Base-by-base conservation (phyloP, 1,284 basidiomycete genomes). In the Phellinidium pouzarii region DNA sequence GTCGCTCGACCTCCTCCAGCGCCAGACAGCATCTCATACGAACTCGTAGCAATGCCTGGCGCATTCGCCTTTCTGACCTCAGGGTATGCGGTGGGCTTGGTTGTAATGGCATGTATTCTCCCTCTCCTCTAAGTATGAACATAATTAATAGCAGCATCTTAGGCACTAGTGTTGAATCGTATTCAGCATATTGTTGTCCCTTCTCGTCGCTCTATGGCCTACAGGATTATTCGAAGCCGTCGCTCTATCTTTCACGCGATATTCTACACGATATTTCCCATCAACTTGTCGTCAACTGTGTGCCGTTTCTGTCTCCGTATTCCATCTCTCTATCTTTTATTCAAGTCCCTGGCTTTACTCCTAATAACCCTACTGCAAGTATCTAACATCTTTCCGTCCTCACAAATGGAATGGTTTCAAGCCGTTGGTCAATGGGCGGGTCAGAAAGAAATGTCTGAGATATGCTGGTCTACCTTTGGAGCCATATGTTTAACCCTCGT, bases 101-200 rank as follows among this genome's bases (percentile, higher is more conserved):
- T 87, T 56, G 58, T 79, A 34, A 78, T 86, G 78, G 84, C 84
- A 61, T 59, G 76, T n/a, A n/a, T n/a, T n/a, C 62, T 37, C 19
- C 19, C 9, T 23, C 26, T 55, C 12, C 38, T 48, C 19, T 17
- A 44, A 43, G 46, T 27, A 22, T 42, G 20, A 37, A 37, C 26
- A 8, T 50, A 52, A 53, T 48, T 57, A 54, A 53, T 58, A 52
- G 50, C 50, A 50, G 25, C 26, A 51, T 52, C 48, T n/a, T 54
- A 87, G 84, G 80, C 78, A 9, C 66, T 88, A 40, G 62, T 87
- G 20, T 66, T 87, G 48, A 83, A 87, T 59, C 77, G 85, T 31
- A 82, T 88, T 53, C 84, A 87, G 59, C 81, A 88, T 64, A 78
- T 86, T 47, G 80, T 87, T 42, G 78, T 86, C 0, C 86, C 86